Evolutionary conservation across 495 filamentous ascomycete species (phyloP), one percentile per base, ranked within the genome.

Genomic region (Umbilicaria muhlenbergii): DNA sequence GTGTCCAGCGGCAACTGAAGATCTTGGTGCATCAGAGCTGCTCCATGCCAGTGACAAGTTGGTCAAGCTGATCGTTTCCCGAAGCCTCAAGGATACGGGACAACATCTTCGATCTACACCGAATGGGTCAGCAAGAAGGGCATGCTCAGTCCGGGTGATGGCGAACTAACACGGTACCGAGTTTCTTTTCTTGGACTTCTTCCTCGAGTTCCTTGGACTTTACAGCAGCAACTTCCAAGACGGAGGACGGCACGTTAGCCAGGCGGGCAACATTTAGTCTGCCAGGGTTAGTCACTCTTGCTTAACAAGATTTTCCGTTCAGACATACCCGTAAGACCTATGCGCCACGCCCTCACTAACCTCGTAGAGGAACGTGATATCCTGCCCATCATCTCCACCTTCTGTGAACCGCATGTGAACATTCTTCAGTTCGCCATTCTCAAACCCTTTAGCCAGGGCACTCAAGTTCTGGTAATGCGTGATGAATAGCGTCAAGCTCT

Each of bases 391-490:
- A 4, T 51, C 46, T 0, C 53, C 67, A 0, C 50, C 63, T 55
- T 83, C 76, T 11, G 67, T 74, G 58, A 95, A 95, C 34, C 74
- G 73, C 81, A 89, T 87, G 55, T 91, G 85, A 44, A 88, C 79
- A 55, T 87, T 89, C 44, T 65, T 73, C 15, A 88, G 67, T 44
- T 74, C 71, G 8, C 67, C 60, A 31, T 67, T 58, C 8, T 66
- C 63, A 46, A 88, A 82, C 5, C 75, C 71, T 12, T 75, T 70
- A 4, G 75, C 82, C 48, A 94, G 71, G 36, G 68, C 64, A 11
- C 81, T 78, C 2, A 98, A 73, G 46, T 75, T 75, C 57, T 96
- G 92, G 60, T 98, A 96, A 63, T 98, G 91, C 36, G 91, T 98
- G 57, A 96, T 91, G 66, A 98, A 98, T 15, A 95, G 66, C 3